Percentiles rank a stretch among this genome's conserved stretches.
phyloP scores from a whole-genome alignment of 352 stramenopile genomes.

The Phytopythium cucurbitacearum region DNA sequence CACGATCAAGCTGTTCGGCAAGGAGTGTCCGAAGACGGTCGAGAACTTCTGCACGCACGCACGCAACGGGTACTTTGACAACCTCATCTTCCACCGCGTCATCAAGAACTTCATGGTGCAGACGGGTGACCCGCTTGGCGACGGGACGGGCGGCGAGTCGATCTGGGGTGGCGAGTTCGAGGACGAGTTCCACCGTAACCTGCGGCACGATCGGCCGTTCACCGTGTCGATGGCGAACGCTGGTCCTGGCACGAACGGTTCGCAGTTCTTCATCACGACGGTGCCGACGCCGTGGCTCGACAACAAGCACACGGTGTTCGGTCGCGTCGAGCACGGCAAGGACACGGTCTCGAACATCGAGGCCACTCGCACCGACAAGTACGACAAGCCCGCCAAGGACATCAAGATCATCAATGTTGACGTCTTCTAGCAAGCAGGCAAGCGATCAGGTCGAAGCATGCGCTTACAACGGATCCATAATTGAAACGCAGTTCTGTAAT shows the following conservation, averaged over 20 bases:
- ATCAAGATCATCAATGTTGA: constrained; percentile 90
- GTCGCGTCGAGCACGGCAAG: constrained; percentile 90
- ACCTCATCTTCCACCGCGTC: constrained; percentile 98
- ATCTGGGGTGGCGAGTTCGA: constrained; percentile 99
- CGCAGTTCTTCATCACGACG: constrained; percentile 99
- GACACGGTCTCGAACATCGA: constrained; percentile 97
- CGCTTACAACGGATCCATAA: not conserved
- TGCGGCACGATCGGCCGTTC: constrained; percentile 95
- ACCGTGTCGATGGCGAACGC: constrained; percentile 99
- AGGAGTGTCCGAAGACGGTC: constrained; percentile 93
- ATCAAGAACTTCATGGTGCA: constrained; percentile 99
- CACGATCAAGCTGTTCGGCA: constrained; percentile 94
- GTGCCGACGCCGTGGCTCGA: constrained; percentile 97
- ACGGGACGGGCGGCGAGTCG: constrained; percentile 97
- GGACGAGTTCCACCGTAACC: constrained; percentile 96
- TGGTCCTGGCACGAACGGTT: constrained; percentile 75
- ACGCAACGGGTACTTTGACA: constrained; percentile 98
- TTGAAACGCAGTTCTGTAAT: not conserved
- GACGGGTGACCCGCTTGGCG: constrained; percentile 92
- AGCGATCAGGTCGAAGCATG: too few species aligned
- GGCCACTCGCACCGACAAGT: constrained; percentile 85
- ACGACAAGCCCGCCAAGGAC: constrained; percentile 70
- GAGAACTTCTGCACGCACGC: constrained; percentile 98
- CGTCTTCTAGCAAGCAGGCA: constrained; percentile 47
- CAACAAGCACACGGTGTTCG: constrained; percentile 95